Base-by-base conservation (phyloP, 768 basidiomycete species). In the Daedaleopsis sinensis region DNA sequence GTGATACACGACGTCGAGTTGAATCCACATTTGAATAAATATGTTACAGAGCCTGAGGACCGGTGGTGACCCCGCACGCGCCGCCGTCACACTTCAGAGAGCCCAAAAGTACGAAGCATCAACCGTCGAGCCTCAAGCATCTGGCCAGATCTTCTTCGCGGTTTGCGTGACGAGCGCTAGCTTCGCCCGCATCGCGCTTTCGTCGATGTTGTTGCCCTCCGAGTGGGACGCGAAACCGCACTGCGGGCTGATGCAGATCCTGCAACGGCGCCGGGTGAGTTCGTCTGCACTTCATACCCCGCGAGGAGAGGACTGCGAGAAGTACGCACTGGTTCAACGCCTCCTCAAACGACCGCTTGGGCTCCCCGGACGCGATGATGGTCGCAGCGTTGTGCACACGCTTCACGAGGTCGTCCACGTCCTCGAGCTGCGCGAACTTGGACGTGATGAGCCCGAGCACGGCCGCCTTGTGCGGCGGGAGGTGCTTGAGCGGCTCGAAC, bases 401-500 rank as follows among this genome's bases (percentile, higher is more conserved):
- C 48, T 70, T 63, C 66, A 73, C 73, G 54, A 83, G 71, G 6
- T 71, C 67, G n/a, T 70, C 71, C 57, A 73, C 70, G 65, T 80
- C 76, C 61, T 84, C 83, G 36, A 84, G 69, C 67, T 73, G 50
- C 23, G 79, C 73, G 59, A 79, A 71, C 67, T 81, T 82, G 32
- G 77, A 77, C 3, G 80, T 79, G 47, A 81, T 67, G 32, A 81
- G 70, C 21, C 80, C 80, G 37, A 81, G 72, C 39, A 81, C 74
- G 54, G 79, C 67, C 10, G 70, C 68, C 61, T 80, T 81, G 65
- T 78, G 66, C 46, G 73, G 70, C 1, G 86, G 86, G 12, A 87
- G 75, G 63, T 76, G 68, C 69, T 75, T 80, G 15, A 87, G 77
- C n/a, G 86, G 83, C 59, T 76, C 66, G 65, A 87, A 87, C 59